Evolutionary conservation across 257 asterid genomes (phyloP).

Genomic region (Solanum gracilifrons): DNA sequence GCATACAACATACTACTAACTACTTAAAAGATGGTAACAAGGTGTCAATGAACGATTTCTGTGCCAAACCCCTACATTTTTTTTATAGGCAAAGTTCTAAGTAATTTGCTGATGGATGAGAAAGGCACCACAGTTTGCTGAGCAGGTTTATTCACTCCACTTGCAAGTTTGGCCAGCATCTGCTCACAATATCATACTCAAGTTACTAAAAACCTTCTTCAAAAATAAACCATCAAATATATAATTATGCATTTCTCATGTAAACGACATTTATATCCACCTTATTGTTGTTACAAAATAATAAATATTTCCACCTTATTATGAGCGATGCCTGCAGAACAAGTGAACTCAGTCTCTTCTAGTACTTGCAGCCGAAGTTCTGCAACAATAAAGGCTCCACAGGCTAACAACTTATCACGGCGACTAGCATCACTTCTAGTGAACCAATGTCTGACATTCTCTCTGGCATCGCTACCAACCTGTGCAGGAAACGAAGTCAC

Average conservation of each 20-base stretch:
- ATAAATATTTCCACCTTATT: constrained; percentile 49
- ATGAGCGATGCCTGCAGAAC: constrained; percentile 97
- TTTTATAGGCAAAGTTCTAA: constrained; percentile 65
- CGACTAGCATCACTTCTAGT: constrained; percentile 37
- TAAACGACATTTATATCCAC: not conserved
- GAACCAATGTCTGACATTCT: constrained; percentile 59
- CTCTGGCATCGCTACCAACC: constrained; percentile 37
- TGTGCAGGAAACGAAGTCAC: constrained; percentile 14
- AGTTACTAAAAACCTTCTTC: not conserved
- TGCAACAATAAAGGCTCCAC: constrained; percentile 88
- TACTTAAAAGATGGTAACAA: not conserved
- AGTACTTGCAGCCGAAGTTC: constrained; percentile 76
- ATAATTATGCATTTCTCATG: not conserved
- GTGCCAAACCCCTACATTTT: constrained; percentile 48
- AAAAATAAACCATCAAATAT: not conserved
- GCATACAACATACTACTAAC: not conserved
- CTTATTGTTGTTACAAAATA: not conserved
- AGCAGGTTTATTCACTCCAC: constrained; percentile 98
- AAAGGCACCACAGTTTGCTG: constrained; percentile 87
- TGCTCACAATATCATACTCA: constrained; percentile 23
- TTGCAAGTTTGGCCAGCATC: constrained; percentile 94
- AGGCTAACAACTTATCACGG: constrained; percentile 72
- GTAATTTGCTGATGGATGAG: constrained; percentile 61
- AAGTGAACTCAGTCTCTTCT: constrained; percentile 75
- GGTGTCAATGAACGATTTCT: not conserved